Evolutionary conservation across 2,329 filamentous ascomycete genomes (phyloP).

Genomic region (Colletotrichum simmondsii): DNA sequence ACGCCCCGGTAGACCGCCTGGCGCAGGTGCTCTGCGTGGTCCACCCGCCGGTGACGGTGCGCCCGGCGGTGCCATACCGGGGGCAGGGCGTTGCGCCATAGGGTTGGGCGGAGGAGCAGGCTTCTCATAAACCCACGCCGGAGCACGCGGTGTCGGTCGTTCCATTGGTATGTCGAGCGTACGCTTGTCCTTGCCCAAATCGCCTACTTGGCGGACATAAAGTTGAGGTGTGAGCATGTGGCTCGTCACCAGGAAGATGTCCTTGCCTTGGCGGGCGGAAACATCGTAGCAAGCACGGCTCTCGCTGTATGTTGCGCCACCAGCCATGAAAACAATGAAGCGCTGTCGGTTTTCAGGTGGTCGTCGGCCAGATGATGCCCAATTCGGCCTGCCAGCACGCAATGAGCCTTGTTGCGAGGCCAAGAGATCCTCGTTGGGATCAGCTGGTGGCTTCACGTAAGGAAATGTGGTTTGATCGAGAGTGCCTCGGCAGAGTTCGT

Average conservation of each 20-base stretch:
- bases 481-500: slow-evolving; percentile 74
- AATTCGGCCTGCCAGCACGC: slow-evolving; percentile 91
- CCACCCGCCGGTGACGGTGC: slow-evolving; percentile 33
- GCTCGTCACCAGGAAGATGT: slow-evolving; percentile 88
- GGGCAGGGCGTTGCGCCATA: slow-evolving; percentile 42
- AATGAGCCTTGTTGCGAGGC: slow-evolving; percentile 77
- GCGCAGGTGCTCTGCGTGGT: slow-evolving; percentile 36
- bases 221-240: slow-evolving; percentile 92
- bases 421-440: slow-evolving; percentile 68
- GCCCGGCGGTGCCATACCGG: slow-evolving; percentile 38
- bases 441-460: slow-evolving; percentile 76
- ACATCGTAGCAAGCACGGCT: slow-evolving; percentile 90
- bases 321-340: slow-evolving; percentile 93
- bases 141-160: slow-evolving; percentile 81
- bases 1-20: slow-evolving; percentile 48
- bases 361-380: slow-evolving; percentile 85
- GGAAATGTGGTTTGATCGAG: slow-evolving; percentile 77
- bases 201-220: slow-evolving; percentile 84
- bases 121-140: slow-evolving; percentile 86
- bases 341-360: slow-evolving; percentile 85
- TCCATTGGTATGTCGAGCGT: slow-evolving; percentile 85
- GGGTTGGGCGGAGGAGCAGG: slow-evolving; percentile 64
- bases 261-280: slow-evolving; percentile 76
- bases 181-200: slow-evolving; percentile 80
- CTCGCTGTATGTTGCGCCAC: slow-evolving; percentile 94